Percentiles rank a stretch among this genome's conserved stretches.
Conservation (phyloP, 441 rosid genomes). For the Bruguiera hainesii region DNA sequence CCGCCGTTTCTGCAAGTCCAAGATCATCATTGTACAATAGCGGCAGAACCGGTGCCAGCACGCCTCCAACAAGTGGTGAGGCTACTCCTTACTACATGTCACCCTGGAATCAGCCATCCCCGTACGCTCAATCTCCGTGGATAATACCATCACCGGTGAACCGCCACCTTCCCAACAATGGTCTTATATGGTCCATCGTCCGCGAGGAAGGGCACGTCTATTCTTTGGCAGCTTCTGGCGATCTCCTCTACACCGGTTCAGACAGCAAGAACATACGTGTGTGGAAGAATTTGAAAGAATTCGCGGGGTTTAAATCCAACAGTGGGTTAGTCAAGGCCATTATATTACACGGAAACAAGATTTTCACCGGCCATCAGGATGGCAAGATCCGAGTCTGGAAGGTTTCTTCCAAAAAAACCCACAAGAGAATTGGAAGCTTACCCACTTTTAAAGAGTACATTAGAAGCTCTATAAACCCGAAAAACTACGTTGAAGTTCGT, state of each 20-base stretch:
- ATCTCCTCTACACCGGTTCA: conserved; percentile 73
- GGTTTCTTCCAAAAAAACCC: conserved; percentile 39
- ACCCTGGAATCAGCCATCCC: conserved; percentile 59
- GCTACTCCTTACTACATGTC: conserved; percentile 45
- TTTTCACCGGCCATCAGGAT: conserved; percentile 89
- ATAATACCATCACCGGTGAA: conserved; percentile 33
- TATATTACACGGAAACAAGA: conserved; percentile 57
- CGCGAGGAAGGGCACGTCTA: conserved; percentile 93
- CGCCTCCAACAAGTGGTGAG: conserved; percentile 39
- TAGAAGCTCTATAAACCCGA: conserved; percentile 56
- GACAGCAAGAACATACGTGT: conserved; percentile 88
- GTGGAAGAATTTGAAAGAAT: conserved; percentile 72
- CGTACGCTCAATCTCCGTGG: conserved; percentile 70
- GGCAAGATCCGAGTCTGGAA: conserved; percentile 91
- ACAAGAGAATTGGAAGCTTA: conserved; percentile 62
- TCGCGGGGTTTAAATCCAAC: conserved; percentile 73
- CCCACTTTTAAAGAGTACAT: conserved; percentile 62
- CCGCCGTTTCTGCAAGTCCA: conserved; percentile 31
- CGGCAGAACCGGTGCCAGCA: conserved; percentile 1
- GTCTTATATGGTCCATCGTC: conserved; percentile 68
- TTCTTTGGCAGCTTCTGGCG: conserved; percentile 70
- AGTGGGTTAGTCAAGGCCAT: conserved; percentile 88
- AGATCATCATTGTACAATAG: conserved; percentile 1
- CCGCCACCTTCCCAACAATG: conserved; percentile 22
- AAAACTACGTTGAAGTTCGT: conserved; percentile 57